Base-by-base conservation (phyloP, 192 early-diverging fungal species). In the Umbelopsis sp. region DNA sequence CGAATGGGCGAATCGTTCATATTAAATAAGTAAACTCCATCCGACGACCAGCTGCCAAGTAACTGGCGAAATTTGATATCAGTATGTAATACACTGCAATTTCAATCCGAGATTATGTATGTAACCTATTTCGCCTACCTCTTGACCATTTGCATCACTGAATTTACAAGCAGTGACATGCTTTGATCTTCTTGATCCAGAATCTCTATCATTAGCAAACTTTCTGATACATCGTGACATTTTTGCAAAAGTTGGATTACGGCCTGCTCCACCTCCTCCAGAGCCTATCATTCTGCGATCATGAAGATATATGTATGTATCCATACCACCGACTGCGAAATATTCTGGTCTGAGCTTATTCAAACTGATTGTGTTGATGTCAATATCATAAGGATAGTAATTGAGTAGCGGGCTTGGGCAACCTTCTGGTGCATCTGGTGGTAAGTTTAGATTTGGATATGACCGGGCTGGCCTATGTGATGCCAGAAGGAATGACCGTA, bases 251-350 rank as follows among this genome's bases (percentile, higher is more conserved):
- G 38, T 45, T 41, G 36, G 10, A 43, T 20, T 59, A 41, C 22
- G 14, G 9, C 45, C 24, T 16, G 32, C 11, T 2, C 47, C 22
- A 6, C 36, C 12, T 12, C 38, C 22, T 20, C 45, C 47, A 5
- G 38, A 26, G 29, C 66, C 59, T 17, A 79, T 56, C 80, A 86
- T 82, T 26, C 87, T 74, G 20, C 84, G 79, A 67, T 88, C 87
- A 66, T 77, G 75, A 45, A 85, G 74, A 65, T 75, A 80, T 21
- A 80, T 69, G 34, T 32, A 75, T 12, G 52, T 29, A 12, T 59
- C 56, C 65, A 83, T 81, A 24, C 90, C 90, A 11, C 80, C 90
- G 20, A 88, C 81, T 11, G 84, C 89, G 79, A 91, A 87, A 62
- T 86, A 80, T 8, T 81, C 72, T 24, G 82, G 72, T 1, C 81